Evolutionary conservation across 2,329 filamentous ascomycete genomes (phyloP).

Genomic region (Aspergillus puulaauensis): DNA sequence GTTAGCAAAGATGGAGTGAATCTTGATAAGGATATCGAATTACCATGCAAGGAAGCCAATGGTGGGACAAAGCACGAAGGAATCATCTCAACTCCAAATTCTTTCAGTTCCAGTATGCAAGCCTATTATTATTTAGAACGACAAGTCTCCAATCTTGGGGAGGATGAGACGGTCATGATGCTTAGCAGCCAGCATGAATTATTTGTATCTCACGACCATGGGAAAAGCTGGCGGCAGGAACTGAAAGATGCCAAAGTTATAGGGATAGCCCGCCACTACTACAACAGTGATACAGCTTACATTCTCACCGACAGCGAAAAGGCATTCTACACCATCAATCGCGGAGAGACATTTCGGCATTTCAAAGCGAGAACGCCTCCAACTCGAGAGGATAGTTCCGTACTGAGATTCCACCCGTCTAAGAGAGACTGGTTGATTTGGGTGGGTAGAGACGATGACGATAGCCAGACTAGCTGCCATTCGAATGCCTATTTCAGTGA

Average conservation of each 20-base stretch:
- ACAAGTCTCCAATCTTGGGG: conserved; percentile 59
- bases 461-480: conserved; percentile 59
- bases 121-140: conserved; percentile 77
- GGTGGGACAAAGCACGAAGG: conserved; percentile 57
- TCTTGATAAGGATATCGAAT: conserved; percentile 71
- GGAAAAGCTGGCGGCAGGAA: conserved; percentile 76
- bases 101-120: conserved; percentile 61
- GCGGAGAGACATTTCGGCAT: conserved; percentile 69
- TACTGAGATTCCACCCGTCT: conserved; percentile 78
- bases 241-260: conserved; percentile 69
- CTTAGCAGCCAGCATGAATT: conserved; percentile 60
- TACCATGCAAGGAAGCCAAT: conserved; percentile 68
- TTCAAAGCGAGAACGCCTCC: conserved; percentile 69
- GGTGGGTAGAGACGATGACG: conserved; percentile 72
- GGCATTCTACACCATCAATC: conserved; percentile 79
- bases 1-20: conserved; percentile 60
- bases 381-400: conserved; percentile 49
- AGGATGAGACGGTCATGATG: conserved; percentile 73
- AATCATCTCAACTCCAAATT: conserved; percentile 59
- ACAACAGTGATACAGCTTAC: conserved; percentile 82
- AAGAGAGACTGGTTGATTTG: conserved; percentile 90
- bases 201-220: conserved; percentile 79
- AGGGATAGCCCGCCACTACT: conserved; percentile 72
- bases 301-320: conserved; percentile 70
- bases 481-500: conserved; percentile 72